Conservation (phyloP, 2,329 filamentous ascomycete genomes). For the Ophiocordyceps robertsii region DNA sequence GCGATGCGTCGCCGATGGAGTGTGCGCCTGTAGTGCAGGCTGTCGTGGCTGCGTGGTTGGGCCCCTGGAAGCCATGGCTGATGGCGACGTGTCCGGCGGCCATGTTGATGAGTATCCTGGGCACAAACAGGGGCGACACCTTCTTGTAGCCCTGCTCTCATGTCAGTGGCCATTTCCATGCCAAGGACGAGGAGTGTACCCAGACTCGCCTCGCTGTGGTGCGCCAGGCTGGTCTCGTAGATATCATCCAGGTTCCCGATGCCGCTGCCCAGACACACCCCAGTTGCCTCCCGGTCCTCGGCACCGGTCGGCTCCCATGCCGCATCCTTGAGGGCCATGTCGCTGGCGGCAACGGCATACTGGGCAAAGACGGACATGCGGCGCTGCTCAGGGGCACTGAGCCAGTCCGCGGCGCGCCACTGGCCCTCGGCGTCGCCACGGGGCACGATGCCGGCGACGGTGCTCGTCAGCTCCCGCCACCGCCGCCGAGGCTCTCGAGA, state of each 20-base stretch:
- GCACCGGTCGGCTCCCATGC: conserved; percentile 52
- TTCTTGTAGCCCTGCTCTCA: conserved; percentile 67
- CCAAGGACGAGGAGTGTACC: too few relatives aligned
- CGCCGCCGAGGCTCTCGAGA: conserved; percentile 37
- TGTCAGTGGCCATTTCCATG: background rate
- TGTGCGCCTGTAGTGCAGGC: conserved; percentile 95
- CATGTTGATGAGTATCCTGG: conserved; percentile 84
- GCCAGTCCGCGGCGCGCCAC: conserved; percentile 42
- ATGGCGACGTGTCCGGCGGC: conserved; percentile 93
- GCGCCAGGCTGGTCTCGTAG: conserved; percentile 69
- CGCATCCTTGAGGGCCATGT: conserved; percentile 77
- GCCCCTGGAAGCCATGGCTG: conserved; percentile 76
- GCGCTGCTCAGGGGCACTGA: conserved; percentile 41
- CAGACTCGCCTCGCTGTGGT: conserved; percentile 53
- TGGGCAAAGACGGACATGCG: conserved; percentile 88
- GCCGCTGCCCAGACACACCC: conserved; percentile 86
- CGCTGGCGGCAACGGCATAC: conserved; percentile 74
- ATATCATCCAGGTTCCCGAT: conserved; percentile 91
- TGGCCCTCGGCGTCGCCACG: conserved; percentile 22
- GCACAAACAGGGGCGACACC: conserved; percentile 87
- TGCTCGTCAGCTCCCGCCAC: conserved; percentile 68
- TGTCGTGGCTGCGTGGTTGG: conserved; percentile 85
- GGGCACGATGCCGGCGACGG: conserved; percentile 74
- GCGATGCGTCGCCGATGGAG: conserved; percentile 84
- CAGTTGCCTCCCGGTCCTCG: conserved; percentile 61